These are phyloP conservation scores for Medicago arabica DNA, from an alignment of 306 rosid species.

Conservation along the genomic window DNA sequence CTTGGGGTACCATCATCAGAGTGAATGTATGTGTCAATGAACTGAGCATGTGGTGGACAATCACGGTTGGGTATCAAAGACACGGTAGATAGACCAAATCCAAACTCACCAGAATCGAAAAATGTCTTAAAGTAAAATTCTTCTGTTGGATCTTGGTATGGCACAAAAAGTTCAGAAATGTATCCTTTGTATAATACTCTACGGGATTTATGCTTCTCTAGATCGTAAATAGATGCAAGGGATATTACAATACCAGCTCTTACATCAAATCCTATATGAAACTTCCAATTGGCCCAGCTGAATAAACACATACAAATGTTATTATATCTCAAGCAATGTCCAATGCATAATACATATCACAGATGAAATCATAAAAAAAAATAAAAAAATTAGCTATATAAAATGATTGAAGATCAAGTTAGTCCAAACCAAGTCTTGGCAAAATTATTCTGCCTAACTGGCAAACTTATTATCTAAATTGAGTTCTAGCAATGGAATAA, in stretches of 20 bases:
- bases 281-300: constrained; percentile 59
- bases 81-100: constrained; percentile 49
- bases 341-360: not conserved
- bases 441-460: too few species aligned
- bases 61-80: constrained; percentile 42
- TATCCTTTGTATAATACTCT: constrained; percentile 50
- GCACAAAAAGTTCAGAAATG: constrained; percentile 51
- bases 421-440: too few species aligned
- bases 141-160: constrained; percentile 53
- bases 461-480: too few species aligned
- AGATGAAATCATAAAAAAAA: not conserved
- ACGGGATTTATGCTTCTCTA: constrained; percentile 43
- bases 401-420: too few species aligned
- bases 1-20: constrained; percentile 3
- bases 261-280: constrained; percentile 46
- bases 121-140: constrained; percentile 50
- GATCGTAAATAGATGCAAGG: constrained; percentile 46
- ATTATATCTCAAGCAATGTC: not conserved
- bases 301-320: not conserved
- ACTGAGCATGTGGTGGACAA: constrained; percentile 47
- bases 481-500: too few species aligned
- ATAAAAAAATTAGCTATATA: too few species aligned
- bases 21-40: constrained; percentile 34
- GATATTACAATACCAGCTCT: constrained; percentile 46
- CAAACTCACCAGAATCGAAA: constrained; percentile 55